Conservation (phyloP, 148 eudicot genomes). For the Spergularia bocconei region DNA sequence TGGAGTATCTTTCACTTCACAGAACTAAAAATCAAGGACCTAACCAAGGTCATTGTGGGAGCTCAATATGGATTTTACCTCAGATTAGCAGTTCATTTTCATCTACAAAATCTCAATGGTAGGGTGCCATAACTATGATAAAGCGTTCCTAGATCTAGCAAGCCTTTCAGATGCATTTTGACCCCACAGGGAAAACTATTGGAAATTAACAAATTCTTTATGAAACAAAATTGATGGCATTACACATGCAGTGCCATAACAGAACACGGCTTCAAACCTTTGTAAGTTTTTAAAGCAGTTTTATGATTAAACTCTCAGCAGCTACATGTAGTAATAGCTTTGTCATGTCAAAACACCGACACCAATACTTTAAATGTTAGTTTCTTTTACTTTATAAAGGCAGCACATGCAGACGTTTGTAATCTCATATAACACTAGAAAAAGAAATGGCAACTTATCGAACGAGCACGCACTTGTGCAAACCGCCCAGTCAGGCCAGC, state of each 20-base stretch:
- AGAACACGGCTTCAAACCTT: background rate
- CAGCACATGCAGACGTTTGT: background rate
- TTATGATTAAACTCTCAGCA: background rate
- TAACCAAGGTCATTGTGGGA: background rate
- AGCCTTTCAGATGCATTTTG: background rate
- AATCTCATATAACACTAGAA: background rate
- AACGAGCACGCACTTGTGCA: constrained; percentile 54
- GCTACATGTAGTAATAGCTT: background rate
- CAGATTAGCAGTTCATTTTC: background rate
- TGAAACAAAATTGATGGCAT: too few species aligned
- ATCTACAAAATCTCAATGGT: background rate
- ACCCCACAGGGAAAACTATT: background rate
- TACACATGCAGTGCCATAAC: too few species aligned
- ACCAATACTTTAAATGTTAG: background rate
- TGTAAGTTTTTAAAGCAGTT: background rate
- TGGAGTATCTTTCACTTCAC: background rate
- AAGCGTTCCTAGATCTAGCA: background rate
- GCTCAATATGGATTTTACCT: background rate
- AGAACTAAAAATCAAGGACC: background rate
- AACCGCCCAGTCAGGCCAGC: constrained; percentile 65
- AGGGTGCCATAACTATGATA: background rate
- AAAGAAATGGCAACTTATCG: background rate
- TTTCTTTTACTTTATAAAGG: background rate
- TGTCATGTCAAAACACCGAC: too few species aligned
- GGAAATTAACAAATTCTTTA: background rate